These are phyloP conservation scores for Onygenales sp. DNA, from an alignment of 2,329 filamentous ascomycete genomes.

Conservation along the genomic window DNA sequence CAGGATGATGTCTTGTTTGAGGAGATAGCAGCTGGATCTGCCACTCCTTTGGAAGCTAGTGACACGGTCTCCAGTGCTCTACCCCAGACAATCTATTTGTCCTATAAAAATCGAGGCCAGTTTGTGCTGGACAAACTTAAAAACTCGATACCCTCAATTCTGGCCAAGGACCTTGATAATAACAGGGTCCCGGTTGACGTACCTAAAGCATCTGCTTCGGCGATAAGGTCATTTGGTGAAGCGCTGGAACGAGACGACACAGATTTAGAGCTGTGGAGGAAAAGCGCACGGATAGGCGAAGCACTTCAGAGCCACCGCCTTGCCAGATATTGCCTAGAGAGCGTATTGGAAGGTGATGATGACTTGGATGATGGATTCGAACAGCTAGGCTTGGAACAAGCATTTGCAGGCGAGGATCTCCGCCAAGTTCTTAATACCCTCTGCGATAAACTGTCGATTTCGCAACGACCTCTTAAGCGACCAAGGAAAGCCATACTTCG, in stretches of 20 bases:
- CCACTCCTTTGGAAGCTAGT: slow-evolving; percentile 49
- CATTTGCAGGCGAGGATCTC: slow-evolving; percentile 44
- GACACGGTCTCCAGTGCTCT: slow-evolving; percentile 72
- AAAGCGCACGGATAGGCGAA: slow-evolving; percentile 48
- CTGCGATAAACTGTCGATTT: slow-evolving; percentile 46
- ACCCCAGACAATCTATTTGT: slow-evolving; percentile 81
- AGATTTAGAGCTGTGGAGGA: slow-evolving; percentile 55
- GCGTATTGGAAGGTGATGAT: slow-evolving; percentile 53
- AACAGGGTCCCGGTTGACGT: slow-evolving; percentile 15
- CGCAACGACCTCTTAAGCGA: slow-evolving; percentile 41
- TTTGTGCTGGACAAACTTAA: slow-evolving; percentile 71
- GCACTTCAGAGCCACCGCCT: slow-evolving; percentile 50
- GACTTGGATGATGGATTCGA: slow-evolving; percentile 45
- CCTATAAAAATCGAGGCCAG: slow-evolving; percentile 92
- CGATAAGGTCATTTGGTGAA: slow-evolving; percentile 48
- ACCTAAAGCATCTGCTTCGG: slow-evolving; percentile 29
- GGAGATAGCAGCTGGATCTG: slow-evolving; percentile 17
- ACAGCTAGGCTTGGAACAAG: slow-evolving; percentile 50
- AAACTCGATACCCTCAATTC: slow-evolving; percentile 31
- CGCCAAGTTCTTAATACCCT: slow-evolving; percentile 40
- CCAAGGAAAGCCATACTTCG: slow-evolving; percentile 44
- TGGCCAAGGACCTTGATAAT: slow-evolving; percentile 6
- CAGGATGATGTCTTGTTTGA: slow-evolving; percentile 38
- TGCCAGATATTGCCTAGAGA: slow-evolving; percentile 53
- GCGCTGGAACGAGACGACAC: slow-evolving; percentile 57